Conservation (phyloP, 2,329 filamentous ascomycete species). For the Cercospora citrullina region DNA sequence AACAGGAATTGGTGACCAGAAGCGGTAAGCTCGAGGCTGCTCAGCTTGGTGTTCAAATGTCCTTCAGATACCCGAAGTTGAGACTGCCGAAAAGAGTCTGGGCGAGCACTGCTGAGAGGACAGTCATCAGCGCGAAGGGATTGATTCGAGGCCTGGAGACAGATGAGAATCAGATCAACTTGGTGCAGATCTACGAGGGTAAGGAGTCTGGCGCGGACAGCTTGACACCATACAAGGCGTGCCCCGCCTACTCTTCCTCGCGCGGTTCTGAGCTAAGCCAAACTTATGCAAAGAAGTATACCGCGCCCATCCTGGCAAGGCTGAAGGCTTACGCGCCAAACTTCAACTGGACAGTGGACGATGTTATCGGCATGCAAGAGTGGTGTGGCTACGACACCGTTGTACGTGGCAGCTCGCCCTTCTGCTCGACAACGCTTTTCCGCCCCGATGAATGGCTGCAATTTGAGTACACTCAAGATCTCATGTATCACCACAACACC, state of each 20-base stretch:
- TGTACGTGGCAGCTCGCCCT: conserved; percentile 63
- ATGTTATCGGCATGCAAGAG: conserved; percentile 67
- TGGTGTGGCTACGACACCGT: conserved; percentile 72
- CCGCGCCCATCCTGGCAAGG: conserved; percentile 60
- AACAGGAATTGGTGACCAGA: conserved; percentile 61
- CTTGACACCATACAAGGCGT: conserved; percentile 65
- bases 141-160: conserved; percentile 59
- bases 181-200: conserved; percentile 59
- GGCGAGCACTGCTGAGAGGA: conserved; percentile 64
- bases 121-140: conserved; percentile 58
- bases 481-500: conserved; percentile 68
- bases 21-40: conserved; percentile 62
- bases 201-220: conserved; percentile 59
- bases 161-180: conserved; percentile 55
- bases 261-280: conserved; percentile 55
- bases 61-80: conserved; percentile 59
- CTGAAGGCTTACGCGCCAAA: conserved; percentile 54
- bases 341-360: conserved; percentile 64
- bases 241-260: conserved; percentile 61
- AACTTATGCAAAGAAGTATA: conserved; percentile 53
- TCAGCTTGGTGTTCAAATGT: conserved; percentile 59
- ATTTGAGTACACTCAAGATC: conserved; percentile 68
- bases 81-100: conserved; percentile 58
- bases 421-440: conserved; percentile 61
- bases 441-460: conserved; percentile 61